Evolutionary conservation across 768 basidiomycete species (phyloP), one percentile per base, ranked within the genome.

Genomic region (Suillus alpinus): DNA sequence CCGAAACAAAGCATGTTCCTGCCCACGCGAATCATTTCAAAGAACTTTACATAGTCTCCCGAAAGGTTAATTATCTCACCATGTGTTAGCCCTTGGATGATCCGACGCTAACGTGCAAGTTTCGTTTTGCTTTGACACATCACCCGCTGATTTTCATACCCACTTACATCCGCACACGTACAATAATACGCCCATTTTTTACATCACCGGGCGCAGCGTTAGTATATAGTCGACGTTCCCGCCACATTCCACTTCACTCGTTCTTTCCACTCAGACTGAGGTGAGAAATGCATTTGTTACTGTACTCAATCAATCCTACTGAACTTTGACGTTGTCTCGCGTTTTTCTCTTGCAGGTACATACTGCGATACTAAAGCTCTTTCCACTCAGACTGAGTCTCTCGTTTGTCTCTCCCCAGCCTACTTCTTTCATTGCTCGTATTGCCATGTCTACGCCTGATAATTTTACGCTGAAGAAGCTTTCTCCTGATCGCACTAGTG

Each of bases 401-500:
- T 34, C 16, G n/a, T 4, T 32, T 23, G 23, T 9, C 39, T 13
- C 60, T 44, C 26, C n/a, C 23, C 46, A 26, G 23, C 23, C 23
- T 26, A 3, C 32, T 32, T 32, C 0, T 23, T 14, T 46, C 4
- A 12, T 46, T 46, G 20, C 20, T 14, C 13, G 7, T 26, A 26
- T 47, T 13, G 53, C 31, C 59, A 75, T 73, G 72, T 39, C 65
- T 16, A 63, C 68, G 34, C 65, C 72, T 8, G 18, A 63, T 39
- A 61, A 64, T 36, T 66, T 73, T 50, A 70, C 66, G 2, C 34
- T 61, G 14, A 66, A 64, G 34, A 73, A 67, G 49, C 47, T 85
- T n/a, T 64, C 80, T 91, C n/a, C 79, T 83, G 29, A 73, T 90
- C 7, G 79, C 79, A 3, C 70, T 82, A 37, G 79, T 81, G 41